Base-by-base conservation (phyloP, 169 alveolate genomes). In the Cryptosporidium sp. region DNA sequence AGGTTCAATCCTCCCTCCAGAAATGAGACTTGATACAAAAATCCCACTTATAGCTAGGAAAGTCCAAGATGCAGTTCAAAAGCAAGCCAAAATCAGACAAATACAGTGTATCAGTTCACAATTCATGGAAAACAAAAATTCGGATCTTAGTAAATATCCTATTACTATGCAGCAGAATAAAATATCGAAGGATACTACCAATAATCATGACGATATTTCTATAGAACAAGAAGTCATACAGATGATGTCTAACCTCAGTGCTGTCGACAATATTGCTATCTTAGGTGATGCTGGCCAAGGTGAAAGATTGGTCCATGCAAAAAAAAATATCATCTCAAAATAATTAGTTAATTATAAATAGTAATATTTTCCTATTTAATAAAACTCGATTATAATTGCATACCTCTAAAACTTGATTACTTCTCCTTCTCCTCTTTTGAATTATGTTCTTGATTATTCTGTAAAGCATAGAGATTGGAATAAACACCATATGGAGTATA, bases 221-320 rank as follows among this genome's bases (percentile, higher is more conserved):
- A 9, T 42, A 42, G 75, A 80, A 29, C 89, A 80, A 53, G 89
- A 80, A 62, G 75, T 80, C 45, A 44, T 65, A 44, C 89, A 65
- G 53, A 62, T 80, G 75, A 80, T 80, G 89, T 60, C 89, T 1
- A 62, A 60, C 39, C 75, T 80, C 3, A 62, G 80, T 62, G 93
- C 72, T 42, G 87, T 56, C 23, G 84, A 85, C 44, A 73, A 65
- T 42, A 73, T 85, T 29, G 85, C 93, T 31, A 69, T 80, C 51
- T 60, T 71, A 51, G 95, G 94, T 44, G 96, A 94, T 44, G 70
- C 60, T n/a, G 95, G 95, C 7, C 95, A 94, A 68, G 96, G 95
- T 45, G 96, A 92, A 31, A 85, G 96, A 44, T 91, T 94, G 67
- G 91, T 94, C 70, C 86, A 48, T 39, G 95, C 95, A 1, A 94